Evolutionary conservation across 345 rosid genomes (phyloP).

Genomic region (Odontarrhena argentea): DNA sequence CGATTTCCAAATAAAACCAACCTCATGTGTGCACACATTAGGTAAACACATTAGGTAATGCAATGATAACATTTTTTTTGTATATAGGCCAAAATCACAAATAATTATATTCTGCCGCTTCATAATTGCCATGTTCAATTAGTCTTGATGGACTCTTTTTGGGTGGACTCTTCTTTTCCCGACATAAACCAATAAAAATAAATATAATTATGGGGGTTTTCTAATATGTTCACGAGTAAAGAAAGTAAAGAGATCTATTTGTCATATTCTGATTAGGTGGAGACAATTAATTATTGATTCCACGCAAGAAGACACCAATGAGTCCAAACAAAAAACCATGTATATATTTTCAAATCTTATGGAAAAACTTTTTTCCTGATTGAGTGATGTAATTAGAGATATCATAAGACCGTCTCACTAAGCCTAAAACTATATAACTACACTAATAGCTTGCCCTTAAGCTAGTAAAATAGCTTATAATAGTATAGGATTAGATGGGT

Average conservation of each 20-base stretch:
- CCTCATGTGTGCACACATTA: background rate
- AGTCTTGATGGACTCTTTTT: slow-evolving; percentile 22
- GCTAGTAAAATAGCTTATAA: background rate
- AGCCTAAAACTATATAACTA: background rate
- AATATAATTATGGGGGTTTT: background rate
- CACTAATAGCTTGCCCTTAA: background rate
- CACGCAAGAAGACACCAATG: slow-evolving; percentile 37
- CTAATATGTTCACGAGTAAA: slow-evolving; percentile 10
- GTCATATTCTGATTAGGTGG: slow-evolving; percentile 40
- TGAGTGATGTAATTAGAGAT: background rate
- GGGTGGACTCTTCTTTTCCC: slow-evolving; percentile 36
- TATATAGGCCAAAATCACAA: background rate
- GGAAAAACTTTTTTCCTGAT: background rate
- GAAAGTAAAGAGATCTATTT: slow-evolving; percentile 20
- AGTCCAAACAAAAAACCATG: slow-evolving; percentile 34
- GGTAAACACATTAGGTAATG: background rate
- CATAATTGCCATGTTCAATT: slow-evolving; percentile 23
- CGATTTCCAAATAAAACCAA: slow-evolving; percentile 16
- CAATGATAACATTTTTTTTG: background rate
- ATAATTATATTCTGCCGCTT: slow-evolving; percentile 12
- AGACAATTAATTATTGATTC: slow-evolving; percentile 33
- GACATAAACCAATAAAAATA: slow-evolving; percentile 24
- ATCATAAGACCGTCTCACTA: background rate
- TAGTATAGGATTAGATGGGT: background rate
- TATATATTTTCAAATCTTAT: slow-evolving; percentile 8